Percentiles rank a stretch among this genome's conserved stretches.
Conservation (phyloP, 192 early-diverging fungal species). For the Spizellomyces sp. region DNA sequence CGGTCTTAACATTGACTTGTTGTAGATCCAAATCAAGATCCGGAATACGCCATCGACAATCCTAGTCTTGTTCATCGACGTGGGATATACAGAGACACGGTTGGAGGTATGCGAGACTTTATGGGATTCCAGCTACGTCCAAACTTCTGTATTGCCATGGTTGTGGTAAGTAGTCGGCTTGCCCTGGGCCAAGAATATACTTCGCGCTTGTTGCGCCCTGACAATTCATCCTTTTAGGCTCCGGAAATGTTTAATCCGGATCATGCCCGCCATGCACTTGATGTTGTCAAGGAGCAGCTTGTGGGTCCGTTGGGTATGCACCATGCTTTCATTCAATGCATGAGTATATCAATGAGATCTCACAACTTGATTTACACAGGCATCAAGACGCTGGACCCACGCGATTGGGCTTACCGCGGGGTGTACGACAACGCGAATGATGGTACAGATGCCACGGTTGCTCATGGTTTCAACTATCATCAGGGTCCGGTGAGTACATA, state of each 20-base stretch:
- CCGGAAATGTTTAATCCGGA: conserved; percentile 87
- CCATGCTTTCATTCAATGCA: not conserved
- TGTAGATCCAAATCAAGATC: conserved; percentile 63
- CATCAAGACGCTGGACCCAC: conserved; percentile 95
- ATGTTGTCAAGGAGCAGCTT: conserved; percentile 68
- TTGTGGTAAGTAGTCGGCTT: conserved; percentile 54
- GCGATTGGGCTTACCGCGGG: conserved; percentile 91
- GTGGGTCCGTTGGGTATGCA: conserved; percentile 70
- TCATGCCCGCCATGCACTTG: conserved; percentile 74
- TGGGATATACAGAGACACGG: conserved; percentile 94
- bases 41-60: conserved; percentile 56
- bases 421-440: conserved; percentile 93
- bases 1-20: not conserved
- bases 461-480: conserved; percentile 98
- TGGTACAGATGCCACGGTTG: conserved; percentile 75
- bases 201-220: not conserved
- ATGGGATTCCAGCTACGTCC: conserved; percentile 93
- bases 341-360: not conserved
- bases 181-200: not conserved
- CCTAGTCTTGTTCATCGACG: conserved; percentile 76
- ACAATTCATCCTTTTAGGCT: conserved; percentile 46
- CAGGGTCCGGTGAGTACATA: conserved; percentile 73
- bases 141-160: conserved; percentile 90
- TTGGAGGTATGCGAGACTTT: conserved; percentile 69
- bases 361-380: conserved; percentile 40